A percentile compares a stretch with the other conserved stretches of the same genome.
phyloP scores from a whole-genome alignment of 106 monocot genomes.

The Dendrobium chrysotoxum region DNA sequence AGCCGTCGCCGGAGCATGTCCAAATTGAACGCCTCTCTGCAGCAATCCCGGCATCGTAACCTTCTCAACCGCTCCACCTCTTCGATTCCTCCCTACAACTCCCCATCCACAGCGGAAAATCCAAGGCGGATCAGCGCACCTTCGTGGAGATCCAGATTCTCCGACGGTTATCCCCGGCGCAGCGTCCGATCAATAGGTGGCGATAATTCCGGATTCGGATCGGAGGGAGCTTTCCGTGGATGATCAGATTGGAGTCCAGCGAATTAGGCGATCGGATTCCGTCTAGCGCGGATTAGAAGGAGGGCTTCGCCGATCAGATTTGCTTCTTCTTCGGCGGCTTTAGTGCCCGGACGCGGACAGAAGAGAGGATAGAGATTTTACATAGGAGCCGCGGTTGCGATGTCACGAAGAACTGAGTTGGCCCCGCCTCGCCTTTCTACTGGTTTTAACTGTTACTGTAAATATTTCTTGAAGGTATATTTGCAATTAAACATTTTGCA shows the following conservation, averaged over 20 bases:
- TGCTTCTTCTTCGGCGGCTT: conserved; percentile 1
- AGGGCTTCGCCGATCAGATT: conserved; percentile 12
- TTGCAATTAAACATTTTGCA: too few species aligned
- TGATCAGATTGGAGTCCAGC: conserved; percentile 3
- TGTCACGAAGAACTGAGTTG: not conserved
- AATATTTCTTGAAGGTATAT: not conserved
- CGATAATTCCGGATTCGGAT: not conserved
- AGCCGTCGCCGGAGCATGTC: conserved; percentile 14
- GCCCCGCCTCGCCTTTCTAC: not conserved
- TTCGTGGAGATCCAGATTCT: not conserved
- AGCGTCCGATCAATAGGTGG: not conserved
- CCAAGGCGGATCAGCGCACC: not conserved
- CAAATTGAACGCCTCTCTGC: conserved; percentile 23
- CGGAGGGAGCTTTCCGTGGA: not conserved
- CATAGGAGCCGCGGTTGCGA: not conserved
- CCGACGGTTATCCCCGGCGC: too few species aligned
- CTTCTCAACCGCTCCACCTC: conserved; percentile 4
- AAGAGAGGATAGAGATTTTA: not conserved
- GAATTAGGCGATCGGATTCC: not conserved
- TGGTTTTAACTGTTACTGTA: conserved; percentile 12
- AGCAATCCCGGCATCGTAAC: conserved; percentile 36
- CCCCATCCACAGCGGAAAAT: conserved; percentile 15
- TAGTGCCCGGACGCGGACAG: not conserved
- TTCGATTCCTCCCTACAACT: conserved; percentile 3
- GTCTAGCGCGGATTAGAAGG: not conserved